phyloP scores from a whole-genome alignment of 192 early-diverging fungal genomes.

The Allomyces arbusculus region DNA sequence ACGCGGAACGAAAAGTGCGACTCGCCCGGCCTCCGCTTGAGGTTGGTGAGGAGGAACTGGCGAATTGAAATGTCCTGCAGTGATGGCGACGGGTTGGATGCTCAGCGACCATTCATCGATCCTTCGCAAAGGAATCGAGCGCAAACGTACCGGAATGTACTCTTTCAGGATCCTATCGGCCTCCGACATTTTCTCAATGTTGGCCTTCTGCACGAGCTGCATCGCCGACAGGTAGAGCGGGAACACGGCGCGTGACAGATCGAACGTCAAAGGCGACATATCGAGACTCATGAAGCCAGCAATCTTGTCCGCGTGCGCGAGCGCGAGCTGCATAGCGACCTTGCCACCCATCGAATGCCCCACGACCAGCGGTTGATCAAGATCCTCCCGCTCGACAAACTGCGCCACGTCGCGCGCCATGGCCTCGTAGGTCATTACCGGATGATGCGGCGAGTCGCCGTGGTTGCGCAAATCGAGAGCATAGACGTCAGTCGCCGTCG shows the following conservation, averaged over 20 bases:
- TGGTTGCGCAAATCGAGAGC: conserved; percentile 83
- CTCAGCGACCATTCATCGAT: too few species aligned
- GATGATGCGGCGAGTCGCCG: conserved; percentile 60
- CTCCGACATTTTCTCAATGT: too few species aligned
- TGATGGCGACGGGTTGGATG: too few species aligned
- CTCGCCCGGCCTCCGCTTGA: too few species aligned
- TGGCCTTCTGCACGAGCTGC: conserved; percentile 26
- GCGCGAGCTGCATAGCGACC: conserved; percentile 46
- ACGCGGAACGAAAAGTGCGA: too few species aligned
- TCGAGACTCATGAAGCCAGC: conserved; percentile 49
- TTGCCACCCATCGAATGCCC: conserved; percentile 87
- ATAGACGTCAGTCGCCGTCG: conserved; percentile 40
- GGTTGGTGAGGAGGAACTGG: too few species aligned
- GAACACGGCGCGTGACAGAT: conserved; percentile 28
- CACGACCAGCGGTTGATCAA: conserved; percentile 38
- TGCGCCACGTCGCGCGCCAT: conserved; percentile 58
- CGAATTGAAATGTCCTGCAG: too few species aligned
- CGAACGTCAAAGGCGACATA: conserved; percentile 31
- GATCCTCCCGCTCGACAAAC: conserved; percentile 40
- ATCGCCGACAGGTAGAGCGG: conserved; percentile 29
- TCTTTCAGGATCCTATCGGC: too few species aligned
- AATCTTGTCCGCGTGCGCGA: conserved; percentile 24
- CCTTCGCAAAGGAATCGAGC: too few species aligned
- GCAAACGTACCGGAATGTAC: too few species aligned
- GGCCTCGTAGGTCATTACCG: conserved; percentile 39